A percentile compares a stretch with the other conserved stretches of the same genome.
Evolutionary conservation across 805 yeast genomes (phyloP).

Genomic region (Saccharomycodes ludwigii): DNA sequence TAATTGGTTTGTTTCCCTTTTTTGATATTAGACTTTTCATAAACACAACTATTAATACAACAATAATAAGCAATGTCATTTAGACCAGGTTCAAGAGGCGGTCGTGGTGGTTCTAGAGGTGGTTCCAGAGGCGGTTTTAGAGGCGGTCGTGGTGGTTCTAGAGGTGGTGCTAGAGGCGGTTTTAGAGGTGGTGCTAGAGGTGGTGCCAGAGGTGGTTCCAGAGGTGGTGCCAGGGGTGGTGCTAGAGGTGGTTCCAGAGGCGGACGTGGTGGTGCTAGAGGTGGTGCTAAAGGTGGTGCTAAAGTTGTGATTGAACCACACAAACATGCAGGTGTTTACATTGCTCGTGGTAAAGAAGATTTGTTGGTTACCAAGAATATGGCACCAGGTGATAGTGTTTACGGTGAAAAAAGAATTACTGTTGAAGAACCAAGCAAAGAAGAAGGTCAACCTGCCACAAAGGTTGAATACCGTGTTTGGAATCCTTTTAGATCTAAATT

Average conservation of each 20-base stretch:
- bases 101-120: conserved; percentile 25
- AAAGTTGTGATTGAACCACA: conserved; percentile 97
- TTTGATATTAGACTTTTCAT: neutral
- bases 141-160: conserved; percentile 38
- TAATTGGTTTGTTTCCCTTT: conserved; percentile 7
- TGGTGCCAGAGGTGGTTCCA: conserved; percentile 45
- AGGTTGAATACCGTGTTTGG: conserved; percentile 99
- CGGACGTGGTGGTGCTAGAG: conserved; percentile 60
- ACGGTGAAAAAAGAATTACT: conserved; percentile 94
- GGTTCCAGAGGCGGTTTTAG: conserved; percentile 41
- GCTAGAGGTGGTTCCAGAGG: conserved; percentile 40
- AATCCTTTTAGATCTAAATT: conserved; percentile 99
- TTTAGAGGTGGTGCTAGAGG: conserved; percentile 33
- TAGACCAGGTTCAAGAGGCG: conserved; percentile 36
- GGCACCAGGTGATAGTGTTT: conserved; percentile 97
- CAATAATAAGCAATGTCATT: conserved; percentile 48
- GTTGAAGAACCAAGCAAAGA: conserved; percentile 87
- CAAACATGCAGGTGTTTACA: conserved; percentile 97
- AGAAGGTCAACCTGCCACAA: conserved; percentile 81
- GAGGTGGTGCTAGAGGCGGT: conserved; percentile 37
- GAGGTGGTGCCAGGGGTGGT: conserved; percentile 49
- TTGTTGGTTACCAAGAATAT: conserved; percentile 90
- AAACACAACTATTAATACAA: neutral
- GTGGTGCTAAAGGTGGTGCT: conserved; percentile 85
- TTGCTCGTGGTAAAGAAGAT: conserved; percentile 99